These are phyloP conservation scores for Cladophialophora carrionii DNA, from an alignment of 2,329 filamentous ascomycete species.

Conservation along the genomic window DNA sequence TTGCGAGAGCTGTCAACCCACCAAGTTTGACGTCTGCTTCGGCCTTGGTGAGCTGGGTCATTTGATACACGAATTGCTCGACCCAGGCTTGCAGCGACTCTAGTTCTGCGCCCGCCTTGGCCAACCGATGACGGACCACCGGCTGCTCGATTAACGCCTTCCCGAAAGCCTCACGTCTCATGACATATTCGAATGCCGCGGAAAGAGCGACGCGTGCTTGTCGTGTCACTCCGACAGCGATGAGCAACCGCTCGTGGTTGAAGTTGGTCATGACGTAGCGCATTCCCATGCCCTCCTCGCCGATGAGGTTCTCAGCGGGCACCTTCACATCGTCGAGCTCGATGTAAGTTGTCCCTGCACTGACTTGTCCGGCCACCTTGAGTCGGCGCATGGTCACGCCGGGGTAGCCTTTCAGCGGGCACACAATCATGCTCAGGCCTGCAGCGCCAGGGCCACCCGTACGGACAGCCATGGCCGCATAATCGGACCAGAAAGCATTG, in stretches of 20 bases:
- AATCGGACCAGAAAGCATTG: slow-evolving; percentile 71
- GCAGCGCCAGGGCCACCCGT: slow-evolving; percentile 67
- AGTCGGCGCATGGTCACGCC: slow-evolving; percentile 71
- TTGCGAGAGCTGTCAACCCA: slow-evolving; percentile 70
- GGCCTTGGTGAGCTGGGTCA: slow-evolving; percentile 61
- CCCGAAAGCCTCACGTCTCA: slow-evolving; percentile 69
- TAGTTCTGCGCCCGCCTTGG: slow-evolving; percentile 68
- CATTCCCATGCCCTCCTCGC: slow-evolving; percentile 72
- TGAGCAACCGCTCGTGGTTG: slow-evolving; percentile 74
- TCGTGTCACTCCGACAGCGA: slow-evolving; percentile 66
- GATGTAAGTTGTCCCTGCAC: slow-evolving; percentile 73
- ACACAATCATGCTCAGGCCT: slow-evolving; percentile 69
- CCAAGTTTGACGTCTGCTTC: slow-evolving; percentile 60
- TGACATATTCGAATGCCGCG: slow-evolving; percentile 63
- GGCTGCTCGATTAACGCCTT: slow-evolving; percentile 73
- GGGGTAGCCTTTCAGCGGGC: slow-evolving; percentile 68
- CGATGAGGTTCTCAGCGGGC: slow-evolving; percentile 70
- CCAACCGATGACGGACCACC: slow-evolving; percentile 72
- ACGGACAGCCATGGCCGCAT: slow-evolving; percentile 71
- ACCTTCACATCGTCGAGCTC: slow-evolving; percentile 76
- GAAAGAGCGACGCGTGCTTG: slow-evolving; percentile 64
- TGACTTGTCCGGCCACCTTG: slow-evolving; percentile 67
- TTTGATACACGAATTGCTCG: slow-evolving; percentile 42
- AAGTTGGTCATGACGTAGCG: slow-evolving; percentile 77
- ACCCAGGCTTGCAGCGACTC: slow-evolving; percentile 74